Percentiles rank a stretch among this genome's conserved stretches.
Evolutionary conservation across 441 rosid species (phyloP).

Genomic region (Breynia disticha): DNA sequence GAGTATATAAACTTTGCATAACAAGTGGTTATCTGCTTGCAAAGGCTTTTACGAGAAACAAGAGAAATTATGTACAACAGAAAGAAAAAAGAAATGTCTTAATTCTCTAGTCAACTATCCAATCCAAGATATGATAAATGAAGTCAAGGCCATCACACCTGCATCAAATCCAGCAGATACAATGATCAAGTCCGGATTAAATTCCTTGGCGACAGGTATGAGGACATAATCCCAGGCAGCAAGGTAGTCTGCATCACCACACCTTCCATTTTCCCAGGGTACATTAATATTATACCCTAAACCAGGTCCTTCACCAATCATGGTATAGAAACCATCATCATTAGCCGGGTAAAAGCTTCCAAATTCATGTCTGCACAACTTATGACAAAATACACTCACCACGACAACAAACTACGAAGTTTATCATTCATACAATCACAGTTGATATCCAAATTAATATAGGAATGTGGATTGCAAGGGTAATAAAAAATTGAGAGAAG

Average conservation of each 20-base stretch:
- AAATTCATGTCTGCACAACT: conserved; percentile 65
- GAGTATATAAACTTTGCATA: background rate
- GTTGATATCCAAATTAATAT: conserved; percentile 5
- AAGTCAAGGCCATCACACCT: conserved; percentile 35
- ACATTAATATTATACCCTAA: conserved; percentile 91
- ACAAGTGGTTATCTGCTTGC: background rate
- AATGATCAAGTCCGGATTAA: conserved; percentile 66
- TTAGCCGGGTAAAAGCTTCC: conserved; percentile 81
- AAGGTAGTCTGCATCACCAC: conserved; percentile 91
- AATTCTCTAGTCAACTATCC: too few relatives aligned
- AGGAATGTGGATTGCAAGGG: too few relatives aligned
- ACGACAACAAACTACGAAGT: background rate
- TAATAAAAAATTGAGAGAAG: too few relatives aligned
- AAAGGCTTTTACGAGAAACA: background rate
- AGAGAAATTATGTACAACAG: background rate
- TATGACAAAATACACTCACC: background rate
- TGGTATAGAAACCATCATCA: conserved; percentile 66
- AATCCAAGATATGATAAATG: background rate
- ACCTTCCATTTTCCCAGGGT: conserved; percentile 84
- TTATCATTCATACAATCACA: background rate
- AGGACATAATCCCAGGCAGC: conserved; percentile 94
- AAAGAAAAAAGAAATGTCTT: too few relatives aligned
- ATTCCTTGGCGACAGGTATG: conserved; percentile 76
- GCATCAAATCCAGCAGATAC: conserved; percentile 98
- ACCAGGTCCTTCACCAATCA: conserved; percentile 89